phyloP scores from a whole-genome alignment of 192 early-diverging fungal genomes.

The Cetraspora pellucida region DNA sequence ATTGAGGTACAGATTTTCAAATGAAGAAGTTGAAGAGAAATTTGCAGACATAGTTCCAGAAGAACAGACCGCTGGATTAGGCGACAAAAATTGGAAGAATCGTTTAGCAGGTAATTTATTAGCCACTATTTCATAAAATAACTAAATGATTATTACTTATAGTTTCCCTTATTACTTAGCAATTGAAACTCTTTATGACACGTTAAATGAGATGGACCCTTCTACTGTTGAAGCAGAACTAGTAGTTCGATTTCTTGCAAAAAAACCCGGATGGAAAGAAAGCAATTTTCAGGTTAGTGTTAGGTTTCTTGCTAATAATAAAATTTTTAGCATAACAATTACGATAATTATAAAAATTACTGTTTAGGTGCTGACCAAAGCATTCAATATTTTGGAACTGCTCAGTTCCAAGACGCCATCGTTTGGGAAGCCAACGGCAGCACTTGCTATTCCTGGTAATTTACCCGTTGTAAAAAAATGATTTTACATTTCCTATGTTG shows the following conservation, averaged over 20 bases:
- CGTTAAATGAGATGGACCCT: constrained; percentile 58
- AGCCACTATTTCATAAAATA: neutral
- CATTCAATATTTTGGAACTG: constrained; percentile 75
- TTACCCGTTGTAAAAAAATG: neutral
- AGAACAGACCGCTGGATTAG: constrained; percentile 62
- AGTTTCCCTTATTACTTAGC: constrained; percentile 34
- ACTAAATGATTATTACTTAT: neutral
- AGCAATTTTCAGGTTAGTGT: constrained; percentile 85
- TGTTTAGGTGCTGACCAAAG: constrained; percentile 61
- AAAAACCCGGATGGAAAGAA: constrained; percentile 96
- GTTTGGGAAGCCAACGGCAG: constrained; percentile 73
- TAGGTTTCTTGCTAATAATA: neutral
- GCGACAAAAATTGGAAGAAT: constrained; percentile 83
- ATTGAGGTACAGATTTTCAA: constrained; percentile 69
- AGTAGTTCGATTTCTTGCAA: constrained; percentile 74
- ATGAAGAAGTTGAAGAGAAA: constrained; percentile 70
- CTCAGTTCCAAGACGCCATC: constrained; percentile 63
- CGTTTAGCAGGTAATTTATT: constrained; percentile 67
- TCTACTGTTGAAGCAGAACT: constrained; percentile 74
- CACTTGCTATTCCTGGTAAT: constrained; percentile 66
- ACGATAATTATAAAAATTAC: neutral
- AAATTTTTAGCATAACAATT: neutral
- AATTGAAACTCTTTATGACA: constrained; percentile 75
- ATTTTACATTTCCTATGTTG: neutral
- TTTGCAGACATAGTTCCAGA: constrained; percentile 66